Percentiles rank a stretch among this genome's conserved stretches.
Evolutionary conservation across 441 rosid species (phyloP).

Genomic region (Euphorbia corollata): DNA sequence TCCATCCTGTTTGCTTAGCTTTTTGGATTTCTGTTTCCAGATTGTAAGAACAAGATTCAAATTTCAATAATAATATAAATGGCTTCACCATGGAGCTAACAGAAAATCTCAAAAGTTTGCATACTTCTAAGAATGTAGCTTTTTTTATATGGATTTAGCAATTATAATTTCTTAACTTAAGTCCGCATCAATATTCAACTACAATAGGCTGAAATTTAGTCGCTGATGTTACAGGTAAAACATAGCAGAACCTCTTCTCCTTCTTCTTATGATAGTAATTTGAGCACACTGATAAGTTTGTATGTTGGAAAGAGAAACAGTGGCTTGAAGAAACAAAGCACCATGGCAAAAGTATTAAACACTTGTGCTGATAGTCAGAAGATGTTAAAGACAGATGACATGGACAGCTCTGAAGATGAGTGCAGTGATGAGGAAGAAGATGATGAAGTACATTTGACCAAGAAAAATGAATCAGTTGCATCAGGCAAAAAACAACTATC

Average conservation of each 20-base stretch:
- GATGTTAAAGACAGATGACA: constrained; percentile 19
- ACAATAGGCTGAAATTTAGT: background rate
- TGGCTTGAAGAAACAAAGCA: background rate
- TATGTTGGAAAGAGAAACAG: constrained; percentile 39
- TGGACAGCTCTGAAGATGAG: constrained; percentile 21
- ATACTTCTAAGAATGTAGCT: background rate
- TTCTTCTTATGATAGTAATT: constrained; percentile 55
- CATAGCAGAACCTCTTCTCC: constrained; percentile 65
- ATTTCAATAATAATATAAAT: background rate
- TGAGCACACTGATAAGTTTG: constrained; percentile 40
- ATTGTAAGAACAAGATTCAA: constrained; percentile 1
- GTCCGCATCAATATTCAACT: background rate
- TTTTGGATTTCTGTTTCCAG: background rate
- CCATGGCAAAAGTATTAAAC: constrained; percentile 25
- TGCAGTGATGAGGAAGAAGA: constrained; percentile 29
- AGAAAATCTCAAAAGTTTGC: background rate
- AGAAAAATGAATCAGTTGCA: constrained; percentile 31
- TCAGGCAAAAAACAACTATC: constrained; percentile 39
- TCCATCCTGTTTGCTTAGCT: background rate
- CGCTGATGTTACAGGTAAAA: constrained; percentile 53
- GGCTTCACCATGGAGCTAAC: background rate
- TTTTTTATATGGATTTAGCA: background rate
- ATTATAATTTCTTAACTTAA: background rate
- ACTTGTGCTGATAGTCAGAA: constrained; percentile 27
- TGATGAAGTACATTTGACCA: constrained; percentile 27